Percentiles rank a stretch among this genome's conserved stretches.
Conservation (phyloP, 2,329 filamentous ascomycete species). For the Westerdykella sp. region DNA sequence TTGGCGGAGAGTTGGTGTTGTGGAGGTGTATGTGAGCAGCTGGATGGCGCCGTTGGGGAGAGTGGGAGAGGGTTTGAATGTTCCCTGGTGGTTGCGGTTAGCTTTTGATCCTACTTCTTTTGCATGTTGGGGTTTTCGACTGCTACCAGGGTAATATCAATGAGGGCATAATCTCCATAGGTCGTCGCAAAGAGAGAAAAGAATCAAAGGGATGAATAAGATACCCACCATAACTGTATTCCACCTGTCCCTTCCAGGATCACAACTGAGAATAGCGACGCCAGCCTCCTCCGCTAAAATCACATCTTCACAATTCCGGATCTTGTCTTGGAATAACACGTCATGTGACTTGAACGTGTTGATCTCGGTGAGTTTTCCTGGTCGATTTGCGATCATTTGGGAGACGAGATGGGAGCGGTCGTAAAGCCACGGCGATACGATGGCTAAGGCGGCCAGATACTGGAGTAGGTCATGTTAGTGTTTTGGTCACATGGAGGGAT, state of each 20-base stretch:
- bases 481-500: no score
- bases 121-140: no score
- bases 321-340: constrained; percentile 28
- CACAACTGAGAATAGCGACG: constrained; percentile 40
- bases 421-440: constrained; percentile 20
- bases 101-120: no score
- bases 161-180: background rate
- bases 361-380: constrained; percentile 14
- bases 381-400: constrained; percentile 15
- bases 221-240: constrained; percentile 42
- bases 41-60: constrained; percentile 15
- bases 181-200: background rate
- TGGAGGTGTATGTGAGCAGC: constrained; percentile 39
- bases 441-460: constrained; percentile 9
- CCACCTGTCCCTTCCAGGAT: constrained; percentile 40
- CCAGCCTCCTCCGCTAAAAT: constrained; percentile 33
- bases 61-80: constrained; percentile 18
- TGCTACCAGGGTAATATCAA: background rate
- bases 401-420: constrained; percentile 20
- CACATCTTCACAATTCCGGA: constrained; percentile 43
- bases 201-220: background rate
- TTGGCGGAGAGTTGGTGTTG: constrained; percentile 13
- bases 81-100: constrained; percentile 17
- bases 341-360: constrained; percentile 23
- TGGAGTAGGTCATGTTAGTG: constrained; percentile 1